These are phyloP conservation scores for Coemansia sp. DNA, from an alignment of 192 early-diverging fungal species.

Conservation along the genomic window DNA sequence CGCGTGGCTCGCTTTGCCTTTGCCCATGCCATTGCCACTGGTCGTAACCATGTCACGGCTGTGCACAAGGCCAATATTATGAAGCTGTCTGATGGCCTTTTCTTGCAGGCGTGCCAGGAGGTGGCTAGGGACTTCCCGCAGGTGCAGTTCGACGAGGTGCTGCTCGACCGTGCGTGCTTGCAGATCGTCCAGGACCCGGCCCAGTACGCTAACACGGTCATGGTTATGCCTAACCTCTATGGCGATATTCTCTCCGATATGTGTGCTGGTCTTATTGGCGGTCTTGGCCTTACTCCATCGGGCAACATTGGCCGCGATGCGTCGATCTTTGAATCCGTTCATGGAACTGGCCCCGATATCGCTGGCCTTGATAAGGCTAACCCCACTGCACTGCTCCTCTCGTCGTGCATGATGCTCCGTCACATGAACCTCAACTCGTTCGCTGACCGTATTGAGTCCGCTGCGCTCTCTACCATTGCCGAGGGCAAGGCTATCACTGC, in stretches of 20 bases:
- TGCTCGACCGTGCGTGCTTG: conserved; percentile 94
- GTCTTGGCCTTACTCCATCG: conserved; percentile 95
- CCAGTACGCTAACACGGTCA: conserved; percentile 87
- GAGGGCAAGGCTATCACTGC: conserved; percentile 86
- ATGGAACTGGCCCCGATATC: conserved; percentile 97
- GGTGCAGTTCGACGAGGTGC: conserved; percentile 87
- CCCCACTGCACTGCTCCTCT: conserved; percentile 92
- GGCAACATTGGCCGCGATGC: conserved; percentile 99
- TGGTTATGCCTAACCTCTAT: conserved; percentile 99
- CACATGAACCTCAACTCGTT: conserved; percentile 87
- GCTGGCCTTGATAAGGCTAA: conserved; percentile 96
- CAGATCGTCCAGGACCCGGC: conserved; percentile 94
- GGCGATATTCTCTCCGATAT: conserved; percentile 98
- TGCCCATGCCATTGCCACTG: conserved; percentile 85
- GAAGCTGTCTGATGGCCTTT: conserved; percentile 97
- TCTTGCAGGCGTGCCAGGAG: conserved; percentile 89
- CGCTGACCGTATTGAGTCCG: conserved; percentile 84
- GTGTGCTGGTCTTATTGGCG: conserved; percentile 97
- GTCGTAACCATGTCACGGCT: conserved; percentile 90
- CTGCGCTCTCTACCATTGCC: conserved; percentile 93
- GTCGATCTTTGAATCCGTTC: conserved; percentile 95
- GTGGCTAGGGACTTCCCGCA: conserved; percentile 90
- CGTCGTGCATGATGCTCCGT: conserved; percentile 96
- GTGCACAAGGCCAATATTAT: conserved; percentile 99
- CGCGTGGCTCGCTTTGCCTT: conserved; percentile 94